Percentiles rank a stretch among this genome's conserved stretches.
These are phyloP conservation scores for Achaetomium macrosporum DNA, from an alignment of 2,329 filamentous ascomycete genomes.

Conservation along the genomic window DNA sequence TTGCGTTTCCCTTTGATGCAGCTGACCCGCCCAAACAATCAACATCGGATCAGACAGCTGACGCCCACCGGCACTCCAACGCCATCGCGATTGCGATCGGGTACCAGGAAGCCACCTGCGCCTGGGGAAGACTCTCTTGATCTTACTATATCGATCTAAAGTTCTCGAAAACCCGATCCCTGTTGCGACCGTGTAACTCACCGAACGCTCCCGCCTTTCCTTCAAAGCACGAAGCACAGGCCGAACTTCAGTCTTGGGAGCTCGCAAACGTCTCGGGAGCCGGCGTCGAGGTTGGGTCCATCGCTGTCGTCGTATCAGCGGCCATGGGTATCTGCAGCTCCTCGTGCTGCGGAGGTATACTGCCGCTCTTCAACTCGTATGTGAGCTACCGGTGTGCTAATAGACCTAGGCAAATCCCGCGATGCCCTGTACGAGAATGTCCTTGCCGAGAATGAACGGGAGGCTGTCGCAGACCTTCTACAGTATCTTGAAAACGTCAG, in stretches of 20 bases:
- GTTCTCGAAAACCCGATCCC: background rate
- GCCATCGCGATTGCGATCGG: slow-evolving; percentile 6
- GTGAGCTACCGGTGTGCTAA: slow-evolving; percentile 10
- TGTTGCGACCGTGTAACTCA: slow-evolving; percentile 5
- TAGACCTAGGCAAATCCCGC: slow-evolving; percentile 59
- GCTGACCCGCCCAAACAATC: slow-evolving; percentile 18
- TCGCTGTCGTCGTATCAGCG: slow-evolving; percentile 16
- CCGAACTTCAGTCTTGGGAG: background rate
- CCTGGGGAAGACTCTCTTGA: slow-evolving; percentile 15
- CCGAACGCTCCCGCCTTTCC: background rate
- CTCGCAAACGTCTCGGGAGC: background rate
- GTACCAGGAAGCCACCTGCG: background rate
- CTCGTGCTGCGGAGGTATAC: slow-evolving; percentile 54
- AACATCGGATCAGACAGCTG: background rate
- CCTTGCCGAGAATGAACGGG: slow-evolving; percentile 90
- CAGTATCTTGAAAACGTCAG: slow-evolving; percentile 94
- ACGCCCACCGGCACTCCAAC: background rate
- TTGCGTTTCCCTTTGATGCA: slow-evolving; percentile 7
- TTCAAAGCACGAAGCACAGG: slow-evolving; percentile 6
- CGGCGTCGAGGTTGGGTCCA: slow-evolving; percentile 7
- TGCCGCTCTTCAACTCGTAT: background rate
- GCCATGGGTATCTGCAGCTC: slow-evolving; percentile 58
- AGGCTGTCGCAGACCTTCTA: slow-evolving; percentile 91
- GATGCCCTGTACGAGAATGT: slow-evolving; percentile 81
- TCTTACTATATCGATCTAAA: slow-evolving; percentile 7